These are phyloP conservation scores for Rhododendron ferrugineum DNA, from an alignment of 148 eudicot species.

Conservation along the genomic window DNA sequence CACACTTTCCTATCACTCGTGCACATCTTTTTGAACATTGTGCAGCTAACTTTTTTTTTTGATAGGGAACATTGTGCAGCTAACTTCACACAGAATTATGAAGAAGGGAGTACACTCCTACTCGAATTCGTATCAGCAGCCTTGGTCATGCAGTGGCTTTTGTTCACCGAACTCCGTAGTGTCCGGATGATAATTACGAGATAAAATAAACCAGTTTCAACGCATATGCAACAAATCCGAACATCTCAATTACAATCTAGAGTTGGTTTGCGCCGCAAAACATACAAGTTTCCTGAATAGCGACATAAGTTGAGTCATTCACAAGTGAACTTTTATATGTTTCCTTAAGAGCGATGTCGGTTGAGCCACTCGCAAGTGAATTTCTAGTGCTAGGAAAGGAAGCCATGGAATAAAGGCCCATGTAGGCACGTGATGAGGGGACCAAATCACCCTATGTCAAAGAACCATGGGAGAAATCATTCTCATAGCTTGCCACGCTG, in stretches of 20 bases:
- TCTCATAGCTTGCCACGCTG: not conserved
- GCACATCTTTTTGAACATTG: not conserved
- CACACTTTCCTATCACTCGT: not conserved
- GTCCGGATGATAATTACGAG: not conserved
- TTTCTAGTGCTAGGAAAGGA: not conserved
- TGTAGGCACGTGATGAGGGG: not conserved
- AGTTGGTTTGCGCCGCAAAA: not conserved
- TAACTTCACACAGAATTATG: not conserved
- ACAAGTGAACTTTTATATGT: not conserved
- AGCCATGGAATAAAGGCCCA: not conserved
- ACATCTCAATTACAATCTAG: not conserved
- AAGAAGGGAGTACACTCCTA: not conserved
- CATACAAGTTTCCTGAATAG: not conserved
- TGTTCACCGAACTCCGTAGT: not conserved
- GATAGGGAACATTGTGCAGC: not conserved
- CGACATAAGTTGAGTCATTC: not conserved
- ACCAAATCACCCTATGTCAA: not conserved
- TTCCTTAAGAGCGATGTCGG: not conserved
- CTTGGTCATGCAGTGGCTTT: not conserved
- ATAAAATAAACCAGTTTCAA: not conserved
- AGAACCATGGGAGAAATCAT: not conserved
- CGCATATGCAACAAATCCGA: not conserved
- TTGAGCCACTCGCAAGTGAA: not conserved
- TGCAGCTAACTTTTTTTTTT: not conserved
- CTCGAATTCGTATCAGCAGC: not conserved